Percentiles rank a stretch among this genome's conserved stretches.
These are phyloP conservation scores for Paracamarosporium sp. DNA, from an alignment of 2,329 filamentous ascomycete genomes.

Conservation along the genomic window DNA sequence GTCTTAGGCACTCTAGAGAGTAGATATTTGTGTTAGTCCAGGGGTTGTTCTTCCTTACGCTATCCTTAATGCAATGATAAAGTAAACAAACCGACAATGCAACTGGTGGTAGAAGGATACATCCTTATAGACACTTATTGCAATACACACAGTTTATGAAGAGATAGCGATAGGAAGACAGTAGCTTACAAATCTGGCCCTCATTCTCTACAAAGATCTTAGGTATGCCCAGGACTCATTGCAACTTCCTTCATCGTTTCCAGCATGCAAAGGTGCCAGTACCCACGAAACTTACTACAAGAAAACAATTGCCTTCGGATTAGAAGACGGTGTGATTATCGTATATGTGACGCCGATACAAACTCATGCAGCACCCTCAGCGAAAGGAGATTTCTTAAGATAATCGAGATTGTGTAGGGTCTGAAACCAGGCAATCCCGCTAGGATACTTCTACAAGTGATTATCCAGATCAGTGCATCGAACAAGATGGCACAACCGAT, in stretches of 20 bases:
- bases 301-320: conserved; percentile 31
- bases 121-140: too few relatives aligned
- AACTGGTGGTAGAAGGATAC: too few relatives aligned
- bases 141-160: too few relatives aligned
- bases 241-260: conserved; percentile 28
- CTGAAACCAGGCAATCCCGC: too few relatives aligned
- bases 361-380: conserved; percentile 20
- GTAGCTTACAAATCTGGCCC: conserved; percentile 7
- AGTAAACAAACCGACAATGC: too few relatives aligned
- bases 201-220: conserved; percentile 38
- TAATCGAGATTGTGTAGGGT: too few relatives aligned
- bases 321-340: conserved; percentile 17
- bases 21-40: conserved; percentile 45
- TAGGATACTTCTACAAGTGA: too few relatives aligned
- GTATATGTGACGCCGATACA: conserved; percentile 39
- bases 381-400: conserved; percentile 26
- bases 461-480: too few relatives aligned
- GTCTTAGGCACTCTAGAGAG: conserved; percentile 44
- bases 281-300: conserved; percentile 32
- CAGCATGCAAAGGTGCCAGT: conserved; percentile 34
- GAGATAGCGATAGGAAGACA: conserved; percentile 47
- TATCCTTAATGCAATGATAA: too few relatives aligned
- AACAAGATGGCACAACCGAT: too few relatives aligned
- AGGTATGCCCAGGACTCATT: conserved; percentile 49
- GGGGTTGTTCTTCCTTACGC: too few relatives aligned